A percentile compares a stretch with the other conserved stretches of the same genome.
Conservation (phyloP, 257 asterid species). For the Forsythia suspensa region DNA sequence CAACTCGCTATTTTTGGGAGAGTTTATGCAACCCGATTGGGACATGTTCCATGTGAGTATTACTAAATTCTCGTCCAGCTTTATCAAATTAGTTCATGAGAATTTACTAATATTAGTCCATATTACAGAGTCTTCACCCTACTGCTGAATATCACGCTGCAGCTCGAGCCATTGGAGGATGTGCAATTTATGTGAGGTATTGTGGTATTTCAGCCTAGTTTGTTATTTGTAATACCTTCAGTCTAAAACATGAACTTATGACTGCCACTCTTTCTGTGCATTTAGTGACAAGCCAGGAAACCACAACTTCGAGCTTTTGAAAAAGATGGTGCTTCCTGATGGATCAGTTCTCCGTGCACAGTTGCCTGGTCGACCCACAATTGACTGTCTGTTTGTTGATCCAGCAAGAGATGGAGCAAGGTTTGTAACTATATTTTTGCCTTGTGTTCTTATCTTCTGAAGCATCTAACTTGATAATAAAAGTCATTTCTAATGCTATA, state of each 20-base stretch:
- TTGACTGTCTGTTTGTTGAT: slow-evolving; percentile 83
- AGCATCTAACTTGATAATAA: background rate
- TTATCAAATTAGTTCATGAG: background rate
- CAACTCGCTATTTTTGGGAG: slow-evolving; percentile 82
- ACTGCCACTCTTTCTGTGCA: background rate
- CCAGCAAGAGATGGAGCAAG: slow-evolving; percentile 97
- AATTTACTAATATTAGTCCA: slow-evolving; percentile 6
- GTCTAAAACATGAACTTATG: background rate
- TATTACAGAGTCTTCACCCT: slow-evolving; percentile 83
- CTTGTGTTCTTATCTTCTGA: background rate
- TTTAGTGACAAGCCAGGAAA: slow-evolving; percentile 74
- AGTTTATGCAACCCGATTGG: slow-evolving; percentile 96
- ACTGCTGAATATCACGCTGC: slow-evolving; percentile 97
- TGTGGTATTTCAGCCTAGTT: background rate
- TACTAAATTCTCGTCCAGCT: background rate
- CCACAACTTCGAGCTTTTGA: slow-evolving; percentile 87
- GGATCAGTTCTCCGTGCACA: slow-evolving; percentile 89
- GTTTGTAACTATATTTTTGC: slow-evolving; percentile 28
- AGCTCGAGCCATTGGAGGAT: slow-evolving; percentile 86
- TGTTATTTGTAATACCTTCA: background rate
- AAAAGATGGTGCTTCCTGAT: slow-evolving; percentile 87
- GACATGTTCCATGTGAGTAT: slow-evolving; percentile 93
- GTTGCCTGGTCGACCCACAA: slow-evolving; percentile 88
- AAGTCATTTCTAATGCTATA: background rate
- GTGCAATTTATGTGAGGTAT: slow-evolving; percentile 85